These are phyloP conservation scores for Saccharum officinarum DNA, from an alignment of 176 grass and related monocot species.

Conservation along the genomic window DNA sequence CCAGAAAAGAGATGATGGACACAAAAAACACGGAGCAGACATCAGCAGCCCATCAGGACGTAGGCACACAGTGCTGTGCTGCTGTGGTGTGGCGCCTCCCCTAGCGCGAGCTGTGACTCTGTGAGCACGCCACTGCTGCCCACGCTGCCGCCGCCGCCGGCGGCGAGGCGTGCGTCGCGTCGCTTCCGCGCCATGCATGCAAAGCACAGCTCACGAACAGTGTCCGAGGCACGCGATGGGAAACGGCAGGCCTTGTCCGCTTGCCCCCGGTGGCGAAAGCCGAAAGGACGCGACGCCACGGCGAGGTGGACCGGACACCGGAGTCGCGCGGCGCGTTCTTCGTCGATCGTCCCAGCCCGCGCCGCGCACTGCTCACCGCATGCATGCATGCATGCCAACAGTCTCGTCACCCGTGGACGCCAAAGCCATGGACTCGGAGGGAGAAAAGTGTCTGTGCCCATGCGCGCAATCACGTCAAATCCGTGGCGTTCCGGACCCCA, in stretches of 20 bases:
- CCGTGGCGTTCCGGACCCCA: neutral
- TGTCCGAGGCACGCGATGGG: neutral
- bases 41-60: neutral
- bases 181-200: neutral
- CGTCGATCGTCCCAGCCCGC: neutral
- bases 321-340: neutral
- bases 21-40: neutral
- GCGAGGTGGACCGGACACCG: neutral
- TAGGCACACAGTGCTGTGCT: neutral
- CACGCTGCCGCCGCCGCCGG: neutral
- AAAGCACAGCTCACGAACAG: neutral
- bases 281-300: conserved; percentile 2
- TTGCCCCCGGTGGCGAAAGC: neutral
- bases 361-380: neutral
- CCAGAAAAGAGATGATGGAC: neutral
- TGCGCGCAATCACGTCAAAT: neutral
- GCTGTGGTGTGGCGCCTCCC: neutral
- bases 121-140: too few species aligned
- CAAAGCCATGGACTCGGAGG: neutral
- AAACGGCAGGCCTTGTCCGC: conserved; percentile 13
- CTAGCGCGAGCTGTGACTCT: too few species aligned
- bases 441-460: neutral
- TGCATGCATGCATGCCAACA: neutral
- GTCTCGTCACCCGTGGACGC: neutral
- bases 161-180: neutral